Conservation (phyloP, 2,329 filamentous ascomycete species). For the Spiromastix sp. region DNA sequence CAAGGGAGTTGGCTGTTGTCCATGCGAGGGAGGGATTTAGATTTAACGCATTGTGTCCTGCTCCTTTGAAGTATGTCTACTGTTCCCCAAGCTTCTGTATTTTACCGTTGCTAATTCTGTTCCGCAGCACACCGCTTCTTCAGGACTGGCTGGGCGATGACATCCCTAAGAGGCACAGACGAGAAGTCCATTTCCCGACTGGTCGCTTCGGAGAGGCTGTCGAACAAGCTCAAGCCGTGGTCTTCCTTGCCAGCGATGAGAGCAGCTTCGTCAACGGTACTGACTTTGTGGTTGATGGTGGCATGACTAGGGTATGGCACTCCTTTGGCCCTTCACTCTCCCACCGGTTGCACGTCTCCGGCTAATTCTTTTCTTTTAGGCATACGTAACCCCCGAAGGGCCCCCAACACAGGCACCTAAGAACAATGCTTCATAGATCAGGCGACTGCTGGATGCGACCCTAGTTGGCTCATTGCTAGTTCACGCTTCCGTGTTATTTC, state of each 20-base stretch:
- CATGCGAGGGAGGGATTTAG: conserved; percentile 82
- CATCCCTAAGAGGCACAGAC: conserved; percentile 64
- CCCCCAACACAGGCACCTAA: conserved; percentile 43
- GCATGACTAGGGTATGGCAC: conserved; percentile 63
- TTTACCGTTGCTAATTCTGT: background rate
- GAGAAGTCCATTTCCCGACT: conserved; percentile 80
- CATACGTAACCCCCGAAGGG: conserved; percentile 61
- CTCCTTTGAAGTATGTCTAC: conserved; percentile 60
- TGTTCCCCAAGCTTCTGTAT: background rate
- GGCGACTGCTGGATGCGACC: too few relatives aligned
- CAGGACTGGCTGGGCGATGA: conserved; percentile 93
- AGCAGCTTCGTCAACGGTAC: conserved; percentile 81
- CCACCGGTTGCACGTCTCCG: background rate
- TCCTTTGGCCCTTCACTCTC: background rate
- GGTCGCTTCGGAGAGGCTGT: conserved; percentile 88
- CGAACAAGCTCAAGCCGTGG: conserved; percentile 80
- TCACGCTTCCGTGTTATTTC: too few relatives aligned
- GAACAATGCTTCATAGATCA: conserved; percentile 29
- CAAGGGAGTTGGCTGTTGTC: conserved; percentile 80
- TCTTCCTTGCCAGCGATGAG: conserved; percentile 82
- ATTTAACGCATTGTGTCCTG: conserved; percentile 85
- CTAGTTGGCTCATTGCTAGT: too few relatives aligned
- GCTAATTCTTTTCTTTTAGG: conserved; percentile 27
- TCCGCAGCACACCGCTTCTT: conserved; percentile 61
- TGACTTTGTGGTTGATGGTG: conserved; percentile 92